These are phyloP conservation scores for Pisolithus marmoratus DNA, from an alignment of 768 basidiomycete genomes.

Conservation along the genomic window DNA sequence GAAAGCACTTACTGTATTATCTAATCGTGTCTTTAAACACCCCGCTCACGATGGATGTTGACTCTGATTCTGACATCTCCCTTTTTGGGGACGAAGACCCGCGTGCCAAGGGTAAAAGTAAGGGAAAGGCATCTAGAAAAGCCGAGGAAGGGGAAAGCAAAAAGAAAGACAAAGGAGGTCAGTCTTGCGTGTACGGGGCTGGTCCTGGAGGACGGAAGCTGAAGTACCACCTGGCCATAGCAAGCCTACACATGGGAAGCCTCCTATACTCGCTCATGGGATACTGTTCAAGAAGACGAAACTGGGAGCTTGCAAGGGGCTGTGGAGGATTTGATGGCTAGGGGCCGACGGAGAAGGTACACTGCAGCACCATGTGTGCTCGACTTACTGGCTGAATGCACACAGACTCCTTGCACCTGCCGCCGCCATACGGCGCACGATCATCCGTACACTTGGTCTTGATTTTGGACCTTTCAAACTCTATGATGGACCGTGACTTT, in stretches of 20 bases:
- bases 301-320: conserved; percentile 84
- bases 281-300: conserved; percentile 95
- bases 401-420: conserved; percentile 73
- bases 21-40: not conserved
- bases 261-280: conserved; percentile 92
- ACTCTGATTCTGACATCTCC: conserved; percentile 71
- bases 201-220: not conserved
- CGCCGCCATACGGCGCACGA: conserved; percentile 84
- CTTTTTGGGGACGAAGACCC: conserved; percentile 43
- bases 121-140: conserved; percentile 49
- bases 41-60: conserved; percentile 41
- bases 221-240: conserved; percentile 29
- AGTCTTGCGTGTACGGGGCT: conserved; percentile 3
- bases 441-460: conserved; percentile 94
- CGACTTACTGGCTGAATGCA: conserved; percentile 4
- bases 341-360: conserved; percentile 78
- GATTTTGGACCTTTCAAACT: conserved; percentile 83
- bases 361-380: conserved; percentile 13
- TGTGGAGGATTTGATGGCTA: conserved; percentile 84
- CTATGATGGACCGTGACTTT: conserved; percentile 96
- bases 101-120: conserved; percentile 52
- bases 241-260: conserved; percentile 96
- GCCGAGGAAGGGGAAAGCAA: conserved; percentile 49
- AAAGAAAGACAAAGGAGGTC: conserved; percentile 30
- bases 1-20: not conserved